Conservation (phyloP, 495 filamentous ascomycete species). For the Amphirosellinia nigrospora region DNA sequence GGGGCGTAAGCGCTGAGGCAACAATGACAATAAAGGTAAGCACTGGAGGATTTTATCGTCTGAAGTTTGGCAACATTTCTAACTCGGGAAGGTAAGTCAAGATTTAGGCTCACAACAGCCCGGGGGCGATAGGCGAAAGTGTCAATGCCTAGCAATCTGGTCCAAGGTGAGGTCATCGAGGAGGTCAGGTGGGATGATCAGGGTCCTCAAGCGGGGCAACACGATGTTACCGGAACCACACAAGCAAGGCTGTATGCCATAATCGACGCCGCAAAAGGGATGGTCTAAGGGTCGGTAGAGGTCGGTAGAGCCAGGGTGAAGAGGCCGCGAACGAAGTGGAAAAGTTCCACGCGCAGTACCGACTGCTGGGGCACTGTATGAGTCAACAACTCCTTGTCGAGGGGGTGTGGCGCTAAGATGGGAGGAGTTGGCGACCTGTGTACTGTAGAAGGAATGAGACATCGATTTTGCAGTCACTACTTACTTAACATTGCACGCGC, state of each 20-base stretch:
- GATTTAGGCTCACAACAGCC: conserved; percentile 8
- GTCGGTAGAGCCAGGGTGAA: conserved; percentile 11
- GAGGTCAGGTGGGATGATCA: conserved; percentile 30
- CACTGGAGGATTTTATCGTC: conserved; percentile 2
- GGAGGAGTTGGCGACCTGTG: neutral
- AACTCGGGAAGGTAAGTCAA: conserved; percentile 23
- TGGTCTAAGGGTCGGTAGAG: neutral
- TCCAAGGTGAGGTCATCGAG: conserved; percentile 28
- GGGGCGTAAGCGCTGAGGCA: conserved; percentile 20
- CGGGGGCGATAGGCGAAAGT: conserved; percentile 7
- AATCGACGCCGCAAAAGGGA: conserved; percentile 11
- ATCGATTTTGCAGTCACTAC: neutral
- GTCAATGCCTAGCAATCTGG: conserved; percentile 16
- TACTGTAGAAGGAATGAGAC: neutral
- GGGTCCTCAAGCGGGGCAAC: conserved; percentile 29
- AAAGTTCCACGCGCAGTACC: conserved; percentile 12
- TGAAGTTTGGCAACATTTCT: conserved; percentile 15
- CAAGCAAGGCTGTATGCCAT: conserved; percentile 22
- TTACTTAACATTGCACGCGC: conserved; percentile 12
- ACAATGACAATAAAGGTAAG: conserved; percentile 10
- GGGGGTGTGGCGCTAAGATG: conserved; percentile 20
- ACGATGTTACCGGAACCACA: conserved; percentile 29
- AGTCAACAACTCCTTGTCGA: conserved; percentile 22
- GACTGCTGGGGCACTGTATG: conserved; percentile 19
- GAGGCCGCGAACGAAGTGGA: conserved; percentile 7